A percentile compares a stretch with the other conserved stretches of the same genome.
These are phyloP conservation scores for Primulina eburnea DNA, from an alignment of 257 asterid genomes.

Conservation along the genomic window DNA sequence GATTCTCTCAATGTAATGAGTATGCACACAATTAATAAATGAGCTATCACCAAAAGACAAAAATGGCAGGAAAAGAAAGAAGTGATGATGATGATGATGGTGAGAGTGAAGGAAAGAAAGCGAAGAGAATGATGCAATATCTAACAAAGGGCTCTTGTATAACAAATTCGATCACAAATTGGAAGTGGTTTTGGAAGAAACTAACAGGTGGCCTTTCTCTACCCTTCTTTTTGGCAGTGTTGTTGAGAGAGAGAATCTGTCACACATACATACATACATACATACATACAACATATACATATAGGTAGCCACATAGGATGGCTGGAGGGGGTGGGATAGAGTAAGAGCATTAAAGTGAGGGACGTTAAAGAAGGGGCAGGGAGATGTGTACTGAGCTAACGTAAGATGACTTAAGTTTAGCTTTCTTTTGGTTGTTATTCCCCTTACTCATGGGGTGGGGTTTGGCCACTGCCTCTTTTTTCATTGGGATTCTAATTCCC, in stretches of 20 bases:
- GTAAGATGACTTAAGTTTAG: slow-evolving; percentile 20
- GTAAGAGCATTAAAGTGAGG: slow-evolving; percentile 26
- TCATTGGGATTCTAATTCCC: slow-evolving; percentile 28
- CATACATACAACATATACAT: slow-evolving; percentile 12
- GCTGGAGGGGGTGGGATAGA: slow-evolving; percentile 7
- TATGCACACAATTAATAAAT: slow-evolving; percentile 17
- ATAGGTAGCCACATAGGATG: neutral
- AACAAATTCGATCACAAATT: slow-evolving; percentile 39
- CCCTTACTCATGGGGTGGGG: neutral
- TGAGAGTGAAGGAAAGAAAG: neutral
- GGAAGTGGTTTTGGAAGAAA: slow-evolving; percentile 31
- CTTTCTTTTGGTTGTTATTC: slow-evolving; percentile 4
- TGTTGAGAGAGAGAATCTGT: slow-evolving; percentile 9
- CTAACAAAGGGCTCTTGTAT: slow-evolving; percentile 29
- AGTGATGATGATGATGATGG: slow-evolving; percentile 29
- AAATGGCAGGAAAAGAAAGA: slow-evolving; percentile 31
- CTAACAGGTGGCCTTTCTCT: slow-evolving; percentile 23
- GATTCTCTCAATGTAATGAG: slow-evolving; percentile 38
- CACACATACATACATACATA: slow-evolving; percentile 9
- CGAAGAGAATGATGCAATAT: slow-evolving; percentile 12
- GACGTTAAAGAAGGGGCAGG: slow-evolving; percentile 24
- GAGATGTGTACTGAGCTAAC: slow-evolving; percentile 4
- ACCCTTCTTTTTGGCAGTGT: neutral
- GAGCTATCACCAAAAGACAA: slow-evolving; percentile 35
- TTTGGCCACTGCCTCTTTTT: slow-evolving; percentile 24